Percentiles rank a stretch among this genome's conserved stretches.
These are phyloP conservation scores for Kernera saxatilis DNA, from an alignment of 345 rosid species.

Conservation along the genomic window DNA sequence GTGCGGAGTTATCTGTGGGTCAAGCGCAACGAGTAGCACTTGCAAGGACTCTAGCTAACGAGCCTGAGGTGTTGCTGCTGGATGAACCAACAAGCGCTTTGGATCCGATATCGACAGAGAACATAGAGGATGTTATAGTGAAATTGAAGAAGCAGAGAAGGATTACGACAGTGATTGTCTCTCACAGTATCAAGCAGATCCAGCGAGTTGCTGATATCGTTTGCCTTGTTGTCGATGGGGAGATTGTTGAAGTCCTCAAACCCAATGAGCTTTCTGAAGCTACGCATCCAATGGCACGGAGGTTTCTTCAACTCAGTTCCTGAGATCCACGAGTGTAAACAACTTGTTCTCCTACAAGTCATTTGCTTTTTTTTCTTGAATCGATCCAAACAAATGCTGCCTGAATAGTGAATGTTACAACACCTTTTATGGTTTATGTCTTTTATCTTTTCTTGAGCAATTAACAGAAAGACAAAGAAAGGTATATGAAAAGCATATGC, in stretches of 20 bases:
- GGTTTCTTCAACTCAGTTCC: slow-evolving; percentile 62
- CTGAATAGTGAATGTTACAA: slow-evolving; percentile 17
- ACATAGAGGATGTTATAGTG: slow-evolving; percentile 76
- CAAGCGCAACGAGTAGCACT: slow-evolving; percentile 96
- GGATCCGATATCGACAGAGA: slow-evolving; percentile 80
- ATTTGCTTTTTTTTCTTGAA: background rate
- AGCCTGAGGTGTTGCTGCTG: slow-evolving; percentile 74
- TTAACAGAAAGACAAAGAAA: background rate
- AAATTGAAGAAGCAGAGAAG: slow-evolving; percentile 63
- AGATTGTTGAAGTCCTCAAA: slow-evolving; percentile 68
- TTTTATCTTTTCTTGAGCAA: background rate
- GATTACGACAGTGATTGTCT: slow-evolving; percentile 63
- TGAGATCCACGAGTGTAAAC: background rate
- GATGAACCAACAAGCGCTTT: slow-evolving; percentile 89
- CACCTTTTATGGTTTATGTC: background rate
- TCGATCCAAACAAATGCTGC: background rate
- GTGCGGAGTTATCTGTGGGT: slow-evolving; percentile 69
- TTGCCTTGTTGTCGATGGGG: slow-evolving; percentile 71
- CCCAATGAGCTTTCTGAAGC: slow-evolving; percentile 66
- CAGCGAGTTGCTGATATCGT: slow-evolving; percentile 80
- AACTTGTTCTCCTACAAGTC: background rate
- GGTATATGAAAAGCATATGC: slow-evolving; percentile 17
- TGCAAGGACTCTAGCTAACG: slow-evolving; percentile 83
- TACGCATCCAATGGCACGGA: slow-evolving; percentile 69
- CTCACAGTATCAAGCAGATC: slow-evolving; percentile 90